A percentile compares a stretch with the other conserved stretches of the same genome.
These are phyloP conservation scores for Termitomyces sp. DNA, from an alignment of 768 basidiomycete species.

Conservation along the genomic window DNA sequence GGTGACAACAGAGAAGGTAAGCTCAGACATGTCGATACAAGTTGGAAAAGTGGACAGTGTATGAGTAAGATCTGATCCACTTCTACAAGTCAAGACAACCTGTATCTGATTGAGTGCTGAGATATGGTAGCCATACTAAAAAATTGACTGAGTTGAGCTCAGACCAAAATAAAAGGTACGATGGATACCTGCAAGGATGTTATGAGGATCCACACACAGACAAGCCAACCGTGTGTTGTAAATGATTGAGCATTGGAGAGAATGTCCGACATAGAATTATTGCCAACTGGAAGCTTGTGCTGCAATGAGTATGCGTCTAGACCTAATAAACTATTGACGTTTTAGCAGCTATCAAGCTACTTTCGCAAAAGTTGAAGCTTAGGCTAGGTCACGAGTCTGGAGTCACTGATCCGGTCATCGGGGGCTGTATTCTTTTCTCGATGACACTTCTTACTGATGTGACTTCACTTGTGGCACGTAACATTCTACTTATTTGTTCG, in stretches of 20 bases:
- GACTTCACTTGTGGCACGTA: not conserved
- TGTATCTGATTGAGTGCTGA: conserved; percentile 89
- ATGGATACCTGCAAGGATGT: conserved; percentile 45
- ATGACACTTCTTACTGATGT: not conserved
- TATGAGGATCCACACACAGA: conserved; percentile 64
- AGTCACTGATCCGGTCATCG: not conserved
- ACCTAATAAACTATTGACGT: too few relatives aligned
- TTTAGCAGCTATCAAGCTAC: too few relatives aligned
- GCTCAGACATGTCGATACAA: conserved; percentile 77
- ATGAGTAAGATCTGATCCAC: conserved; percentile 14
- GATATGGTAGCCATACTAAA: conserved; percentile 87
- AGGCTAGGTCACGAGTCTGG: not conserved
- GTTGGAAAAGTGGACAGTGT: conserved; percentile 43
- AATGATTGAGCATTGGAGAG: conserved; percentile 26
- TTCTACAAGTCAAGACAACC: conserved; percentile 67
- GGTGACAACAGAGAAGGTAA: conserved; percentile 78
- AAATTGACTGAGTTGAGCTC: not conserved
- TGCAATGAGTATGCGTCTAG: too few relatives aligned
- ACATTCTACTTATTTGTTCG: too few relatives aligned
- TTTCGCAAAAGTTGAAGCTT: too few relatives aligned
- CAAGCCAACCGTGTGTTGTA: conserved; percentile 56
- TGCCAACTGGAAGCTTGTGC: not conserved
- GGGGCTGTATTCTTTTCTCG: not conserved
- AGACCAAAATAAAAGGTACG: not conserved
- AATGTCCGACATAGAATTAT: conserved; percentile 5